Conservation (phyloP, 192 early-diverging fungal genomes). For the Helicostylum pulchrum region DNA sequence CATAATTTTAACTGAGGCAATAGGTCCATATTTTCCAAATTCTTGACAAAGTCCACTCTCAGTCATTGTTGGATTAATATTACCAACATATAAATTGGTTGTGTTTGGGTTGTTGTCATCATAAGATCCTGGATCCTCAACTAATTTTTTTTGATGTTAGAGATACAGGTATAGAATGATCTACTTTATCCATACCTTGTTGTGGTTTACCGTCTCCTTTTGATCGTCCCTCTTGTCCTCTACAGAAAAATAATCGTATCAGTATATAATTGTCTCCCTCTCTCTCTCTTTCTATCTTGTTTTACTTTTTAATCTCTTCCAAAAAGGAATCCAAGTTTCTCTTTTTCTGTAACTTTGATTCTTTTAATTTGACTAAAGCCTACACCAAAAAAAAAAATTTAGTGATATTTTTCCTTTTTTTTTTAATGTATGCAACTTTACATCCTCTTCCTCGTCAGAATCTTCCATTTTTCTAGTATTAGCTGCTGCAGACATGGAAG, state of each 20-base stretch:
- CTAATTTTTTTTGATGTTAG: neutral
- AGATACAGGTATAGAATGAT: neutral
- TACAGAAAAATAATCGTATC: conserved; percentile 10
- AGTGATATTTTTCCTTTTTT: neutral
- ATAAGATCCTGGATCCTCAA: conserved; percentile 47
- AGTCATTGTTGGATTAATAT: conserved; percentile 67
- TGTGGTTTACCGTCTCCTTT: conserved; percentile 37
- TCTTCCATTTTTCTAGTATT: neutral
- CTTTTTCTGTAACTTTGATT: conserved; percentile 57
- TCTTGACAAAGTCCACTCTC: conserved; percentile 69
- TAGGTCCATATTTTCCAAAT: conserved; percentile 81
- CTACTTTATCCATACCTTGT: conserved; percentile 4
- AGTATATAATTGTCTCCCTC: neutral
- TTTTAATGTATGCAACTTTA: conserved; percentile 12
- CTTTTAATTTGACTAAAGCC: conserved; percentile 19
- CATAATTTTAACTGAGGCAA: conserved; percentile 93
- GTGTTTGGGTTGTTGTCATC: conserved; percentile 71
- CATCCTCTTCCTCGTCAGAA: conserved; percentile 23
- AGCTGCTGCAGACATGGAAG: neutral
- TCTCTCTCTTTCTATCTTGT: neutral
- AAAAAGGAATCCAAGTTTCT: conserved; percentile 82
- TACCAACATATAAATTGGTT: conserved; percentile 85
- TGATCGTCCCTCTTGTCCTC: conserved; percentile 67
- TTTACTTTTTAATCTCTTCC: conserved; percentile 75
- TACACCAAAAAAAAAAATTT: neutral